These are phyloP conservation scores for Besnoitia besnoiti DNA, from an alignment of 169 alveolate genomes.

Conservation along the genomic window DNA sequence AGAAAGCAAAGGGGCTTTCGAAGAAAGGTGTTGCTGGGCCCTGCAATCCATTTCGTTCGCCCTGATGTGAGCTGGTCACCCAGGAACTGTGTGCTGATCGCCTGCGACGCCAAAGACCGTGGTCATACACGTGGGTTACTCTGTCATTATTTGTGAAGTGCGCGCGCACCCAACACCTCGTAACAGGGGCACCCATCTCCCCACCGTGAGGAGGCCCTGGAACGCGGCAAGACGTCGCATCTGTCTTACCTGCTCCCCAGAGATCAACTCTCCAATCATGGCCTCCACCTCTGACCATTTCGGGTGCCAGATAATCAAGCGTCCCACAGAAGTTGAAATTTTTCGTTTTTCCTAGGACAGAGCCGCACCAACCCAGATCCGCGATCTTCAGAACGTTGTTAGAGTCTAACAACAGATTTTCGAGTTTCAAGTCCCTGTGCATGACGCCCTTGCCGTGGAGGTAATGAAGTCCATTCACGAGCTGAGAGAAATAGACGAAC, in stretches of 20 bases:
- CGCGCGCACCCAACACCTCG: no score
- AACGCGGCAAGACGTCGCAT: no score
- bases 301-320: conserved; percentile 92
- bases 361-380: conserved; percentile 91
- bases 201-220: background rate
- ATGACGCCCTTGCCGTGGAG: conserved; percentile 86
- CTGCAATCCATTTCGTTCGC: no score
- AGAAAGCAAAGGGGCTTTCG: background rate
- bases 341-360: conserved; percentile 60
- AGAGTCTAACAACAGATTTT: conserved; percentile 85
- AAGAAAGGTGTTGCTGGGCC: background rate
- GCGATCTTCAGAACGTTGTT: conserved; percentile 83
- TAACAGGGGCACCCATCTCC: no score
- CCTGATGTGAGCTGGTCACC: no score
- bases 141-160: no score
- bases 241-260: conserved; percentile 90
- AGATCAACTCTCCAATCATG: conserved; percentile 91
- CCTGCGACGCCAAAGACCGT: no score
- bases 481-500: conserved; percentile 87
- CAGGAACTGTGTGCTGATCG: no score
- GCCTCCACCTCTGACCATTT: conserved; percentile 90
- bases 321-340: conserved; percentile 93
- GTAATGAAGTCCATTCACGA: conserved; percentile 89
- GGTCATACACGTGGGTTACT: no score
- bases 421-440: conserved; percentile 93